These are phyloP conservation scores for Cryptococcus sp. DNA, from an alignment of 1,284 basidiomycete species.

Conservation along the genomic window DNA sequence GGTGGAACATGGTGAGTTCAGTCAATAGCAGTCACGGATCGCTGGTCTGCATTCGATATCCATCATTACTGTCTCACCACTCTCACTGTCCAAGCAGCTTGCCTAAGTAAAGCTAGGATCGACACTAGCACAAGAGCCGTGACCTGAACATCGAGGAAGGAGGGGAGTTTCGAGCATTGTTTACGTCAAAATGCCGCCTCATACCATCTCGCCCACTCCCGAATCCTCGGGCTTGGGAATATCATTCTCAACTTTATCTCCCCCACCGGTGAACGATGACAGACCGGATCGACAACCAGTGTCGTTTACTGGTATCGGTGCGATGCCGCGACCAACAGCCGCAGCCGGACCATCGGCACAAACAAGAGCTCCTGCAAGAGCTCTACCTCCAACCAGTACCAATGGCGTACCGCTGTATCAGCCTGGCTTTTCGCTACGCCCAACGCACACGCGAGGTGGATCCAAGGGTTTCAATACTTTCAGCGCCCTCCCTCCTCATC, in stretches of 20 bases:
- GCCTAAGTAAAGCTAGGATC: too few species aligned
- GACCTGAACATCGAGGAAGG: too few species aligned
- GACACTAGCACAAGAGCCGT: too few species aligned
- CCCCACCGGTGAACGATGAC: conserved; percentile 7
- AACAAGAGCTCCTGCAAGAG: neutral
- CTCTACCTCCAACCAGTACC: neutral
- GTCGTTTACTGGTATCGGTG: conserved; percentile 20
- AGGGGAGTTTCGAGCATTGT: too few species aligned
- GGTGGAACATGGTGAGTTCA: too few species aligned
- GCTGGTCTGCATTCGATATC: too few species aligned
- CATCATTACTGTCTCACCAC: too few species aligned
- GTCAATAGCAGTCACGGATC: too few species aligned
- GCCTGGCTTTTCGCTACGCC: conserved; percentile 25
- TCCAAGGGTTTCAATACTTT: conserved; percentile 24
- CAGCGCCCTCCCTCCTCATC: conserved; percentile 19
- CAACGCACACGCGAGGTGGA: conserved; percentile 17
- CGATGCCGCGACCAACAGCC: conserved; percentile 3
- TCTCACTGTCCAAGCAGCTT: too few species aligned
- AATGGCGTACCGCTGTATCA: conserved; percentile 9
- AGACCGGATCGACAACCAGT: neutral
- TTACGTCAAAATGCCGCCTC: conserved; percentile 23
- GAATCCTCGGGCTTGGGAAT: conserved; percentile 32
- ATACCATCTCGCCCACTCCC: conserved; percentile 23
- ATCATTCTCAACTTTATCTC: conserved; percentile 23
- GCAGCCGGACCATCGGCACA: neutral